Evolutionary conservation across 768 basidiomycete species (phyloP), one percentile per base, ranked within the genome.

Genomic region (Boletus reticuloceps): DNA sequence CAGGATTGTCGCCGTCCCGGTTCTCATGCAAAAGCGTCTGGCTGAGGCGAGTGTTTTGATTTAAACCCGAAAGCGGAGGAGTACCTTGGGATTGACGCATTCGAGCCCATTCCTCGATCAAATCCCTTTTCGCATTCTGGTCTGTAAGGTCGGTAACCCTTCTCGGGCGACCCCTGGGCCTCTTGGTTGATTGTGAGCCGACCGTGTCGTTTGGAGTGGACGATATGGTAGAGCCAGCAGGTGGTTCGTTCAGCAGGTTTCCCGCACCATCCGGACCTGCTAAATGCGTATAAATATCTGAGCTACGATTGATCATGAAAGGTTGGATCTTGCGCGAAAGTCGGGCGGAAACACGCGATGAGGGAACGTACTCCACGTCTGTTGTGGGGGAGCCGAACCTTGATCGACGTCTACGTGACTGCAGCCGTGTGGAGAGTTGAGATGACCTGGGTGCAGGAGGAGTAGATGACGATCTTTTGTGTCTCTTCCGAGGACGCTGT

Each of bases 41-140:
- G 19, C 27, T 32, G 3, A 38, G 42, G 22, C 54, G 34, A 22
- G 47, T 19, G 7, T 55, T 56, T 36, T 29, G 50, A 49, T 51
- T 40, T 47, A 45, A 53, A 7, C 53, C 59, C 14, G 57, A 51
- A 44, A 59, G 51, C n/a, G 60, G 49, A 39, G 64, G 55, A 17
- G 55, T 8, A 39, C 69, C 68, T 48, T 66, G 69, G 5, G 56
- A 70, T 60, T 56, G 64, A 40, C 69, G 70, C 51, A 69, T 50
- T n/a, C 52, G 62, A 29, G 64, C 69, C 69, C 69, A 72, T 46
- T 70, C 60, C 32, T 69, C 62, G 48, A 70, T 70, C 25, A 70
- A 22, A 38, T 58, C 47, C n/a, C n/a, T 60, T 50, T 60, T 72
- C 14, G 51, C 42, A 14, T 48, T 54, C 43, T 64, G 64, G 37